Evolutionary conservation across 2,329 filamentous ascomycete species (phyloP).

Genomic region (Claviceps pazoutovae): DNA sequence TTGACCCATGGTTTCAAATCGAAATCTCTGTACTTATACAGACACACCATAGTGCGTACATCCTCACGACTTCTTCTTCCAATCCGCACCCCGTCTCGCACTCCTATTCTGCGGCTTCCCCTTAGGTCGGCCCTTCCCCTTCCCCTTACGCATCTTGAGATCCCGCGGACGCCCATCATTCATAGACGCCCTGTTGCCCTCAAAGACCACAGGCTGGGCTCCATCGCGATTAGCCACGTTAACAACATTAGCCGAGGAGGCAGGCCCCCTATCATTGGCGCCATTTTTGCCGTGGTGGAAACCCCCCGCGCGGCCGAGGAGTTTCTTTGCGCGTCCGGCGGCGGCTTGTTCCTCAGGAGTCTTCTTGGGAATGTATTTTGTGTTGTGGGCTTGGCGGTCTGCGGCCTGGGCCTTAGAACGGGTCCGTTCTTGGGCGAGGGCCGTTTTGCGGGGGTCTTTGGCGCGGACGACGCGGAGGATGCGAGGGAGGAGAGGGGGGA

Average conservation of each 20-base stretch:
- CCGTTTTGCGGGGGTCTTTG: slow-evolving; percentile 54
- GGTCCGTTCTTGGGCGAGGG: slow-evolving; percentile 27
- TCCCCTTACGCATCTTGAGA: slow-evolving; percentile 32
- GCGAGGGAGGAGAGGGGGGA: slow-evolving; percentile 84
- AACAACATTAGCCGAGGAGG: slow-evolving; percentile 15
- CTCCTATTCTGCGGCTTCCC: slow-evolving; percentile 26
- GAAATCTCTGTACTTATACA: background rate
- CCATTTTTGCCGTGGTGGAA: slow-evolving; percentile 26
- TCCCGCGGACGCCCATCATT: slow-evolving; percentile 51
- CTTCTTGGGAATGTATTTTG: slow-evolving; percentile 54
- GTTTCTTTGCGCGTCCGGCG: slow-evolving; percentile 58
- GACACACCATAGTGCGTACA: background rate
- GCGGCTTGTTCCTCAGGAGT: slow-evolving; percentile 56
- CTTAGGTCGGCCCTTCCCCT: slow-evolving; percentile 28
- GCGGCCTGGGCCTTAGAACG: slow-evolving; percentile 20
- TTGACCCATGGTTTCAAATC: too few relatives aligned
- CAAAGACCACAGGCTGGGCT: slow-evolving; percentile 64
- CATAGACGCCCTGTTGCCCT: slow-evolving; percentile 60
- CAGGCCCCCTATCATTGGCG: slow-evolving; percentile 9
- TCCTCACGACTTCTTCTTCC: slow-evolving; percentile 26
- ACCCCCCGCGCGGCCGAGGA: slow-evolving; percentile 58
- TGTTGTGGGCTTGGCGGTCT: slow-evolving; percentile 25
- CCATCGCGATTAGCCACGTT: background rate
- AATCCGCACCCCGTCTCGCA: slow-evolving; percentile 26
- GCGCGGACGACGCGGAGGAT: slow-evolving; percentile 76